A percentile compares a stretch with the other conserved stretches of the same genome.
Conservation (phyloP, 2,329 filamentous ascomycete species). For the Apiospora marii region DNA sequence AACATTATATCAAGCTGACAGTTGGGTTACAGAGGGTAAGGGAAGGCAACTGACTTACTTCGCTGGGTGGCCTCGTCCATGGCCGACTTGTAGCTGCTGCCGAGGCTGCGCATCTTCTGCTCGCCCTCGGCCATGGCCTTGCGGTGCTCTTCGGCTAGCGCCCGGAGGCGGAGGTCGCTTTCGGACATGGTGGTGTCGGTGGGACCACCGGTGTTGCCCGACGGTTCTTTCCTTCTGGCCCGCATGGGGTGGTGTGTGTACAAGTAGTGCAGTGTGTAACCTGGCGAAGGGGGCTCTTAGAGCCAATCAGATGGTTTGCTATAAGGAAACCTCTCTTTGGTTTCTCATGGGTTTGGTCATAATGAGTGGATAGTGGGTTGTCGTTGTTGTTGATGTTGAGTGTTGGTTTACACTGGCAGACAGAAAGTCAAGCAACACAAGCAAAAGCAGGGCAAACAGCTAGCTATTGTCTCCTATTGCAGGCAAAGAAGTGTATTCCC, state of each 20-base stretch:
- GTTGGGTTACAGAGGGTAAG: no score
- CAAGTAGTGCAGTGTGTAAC: no score
- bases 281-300: background rate
- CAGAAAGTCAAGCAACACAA: background rate
- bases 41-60: background rate
- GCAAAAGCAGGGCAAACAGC: background rate
- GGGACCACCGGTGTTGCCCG: background rate
- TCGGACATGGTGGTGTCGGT: constrained; percentile 10
- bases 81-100: background rate
- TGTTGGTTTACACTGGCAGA: no score
- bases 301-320: background rate
- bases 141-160: constrained; percentile 3
- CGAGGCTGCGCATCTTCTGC: constrained; percentile 7
- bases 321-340: background rate
- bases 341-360: background rate
- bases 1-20: background rate
- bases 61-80: background rate
- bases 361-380: background rate
- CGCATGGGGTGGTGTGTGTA: background rate
- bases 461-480: background rate
- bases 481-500: background rate
- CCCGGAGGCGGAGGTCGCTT: background rate
- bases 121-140: constrained; percentile 21
- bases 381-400: no score
- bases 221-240: background rate